phyloP scores from a whole-genome alignment of 2,329 filamentous ascomycete genomes.

The Penicillium nordicum region DNA sequence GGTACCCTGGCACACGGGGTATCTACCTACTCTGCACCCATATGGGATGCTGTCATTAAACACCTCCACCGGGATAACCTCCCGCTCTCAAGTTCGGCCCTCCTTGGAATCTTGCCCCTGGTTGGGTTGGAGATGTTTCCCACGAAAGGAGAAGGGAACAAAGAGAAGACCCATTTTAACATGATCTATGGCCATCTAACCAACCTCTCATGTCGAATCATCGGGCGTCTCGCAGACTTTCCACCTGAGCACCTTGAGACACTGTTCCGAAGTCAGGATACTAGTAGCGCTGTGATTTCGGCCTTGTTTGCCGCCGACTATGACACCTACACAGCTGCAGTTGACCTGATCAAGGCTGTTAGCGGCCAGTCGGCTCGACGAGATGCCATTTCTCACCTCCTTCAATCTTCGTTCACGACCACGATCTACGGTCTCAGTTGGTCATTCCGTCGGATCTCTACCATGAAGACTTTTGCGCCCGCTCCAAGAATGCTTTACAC shows the following conservation, averaged over 20 bases:
- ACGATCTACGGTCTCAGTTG: slow-evolving; percentile 56
- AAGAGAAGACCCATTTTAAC: slow-evolving; percentile 72
- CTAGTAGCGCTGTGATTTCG: slow-evolving; percentile 71
- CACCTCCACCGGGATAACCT: slow-evolving; percentile 64
- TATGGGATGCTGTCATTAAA: slow-evolving; percentile 75
- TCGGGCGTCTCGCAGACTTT: slow-evolving; percentile 78
- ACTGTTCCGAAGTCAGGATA: slow-evolving; percentile 65
- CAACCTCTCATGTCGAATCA: slow-evolving; percentile 65
- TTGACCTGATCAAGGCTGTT: slow-evolving; percentile 78
- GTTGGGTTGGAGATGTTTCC: slow-evolving; percentile 73
- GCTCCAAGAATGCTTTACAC: slow-evolving; percentile 60
- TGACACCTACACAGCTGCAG: slow-evolving; percentile 72
- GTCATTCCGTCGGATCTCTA: slow-evolving; percentile 54
- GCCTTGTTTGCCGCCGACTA: slow-evolving; percentile 78
- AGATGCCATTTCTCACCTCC: slow-evolving; percentile 60
- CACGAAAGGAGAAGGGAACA: slow-evolving; percentile 43
- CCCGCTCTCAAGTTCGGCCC: slow-evolving; percentile 69
- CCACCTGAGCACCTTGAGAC: slow-evolving; percentile 63
- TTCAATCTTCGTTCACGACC: slow-evolving; percentile 56
- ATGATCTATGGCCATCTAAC: slow-evolving; percentile 62
- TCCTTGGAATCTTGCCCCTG: slow-evolving; percentile 67
- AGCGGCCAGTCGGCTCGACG: slow-evolving; percentile 64
- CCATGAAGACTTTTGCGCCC: slow-evolving; percentile 58
- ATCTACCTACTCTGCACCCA: slow-evolving; percentile 65
- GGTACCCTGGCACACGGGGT: slow-evolving; percentile 63